Conservation (phyloP, 73 alveolate genomes). For the Symbiodinium pilosum region DNA sequence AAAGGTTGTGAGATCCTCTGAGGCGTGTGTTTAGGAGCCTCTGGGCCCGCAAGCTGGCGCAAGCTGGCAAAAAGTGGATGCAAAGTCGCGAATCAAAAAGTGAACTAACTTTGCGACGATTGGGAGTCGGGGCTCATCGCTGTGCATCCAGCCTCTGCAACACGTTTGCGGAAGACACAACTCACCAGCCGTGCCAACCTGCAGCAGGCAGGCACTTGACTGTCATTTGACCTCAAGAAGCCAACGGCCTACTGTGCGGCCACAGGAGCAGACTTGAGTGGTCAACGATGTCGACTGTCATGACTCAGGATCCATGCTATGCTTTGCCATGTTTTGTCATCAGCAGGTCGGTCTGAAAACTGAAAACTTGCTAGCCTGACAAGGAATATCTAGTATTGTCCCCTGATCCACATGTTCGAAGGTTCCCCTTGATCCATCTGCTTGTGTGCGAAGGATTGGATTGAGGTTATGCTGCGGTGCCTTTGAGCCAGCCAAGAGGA, state of each 20-base stretch:
- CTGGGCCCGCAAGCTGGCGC: too few species aligned
- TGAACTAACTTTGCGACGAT: not conserved
- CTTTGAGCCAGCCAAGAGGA: too few species aligned
- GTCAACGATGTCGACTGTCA: slow-evolving; percentile 55
- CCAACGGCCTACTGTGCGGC: too few species aligned
- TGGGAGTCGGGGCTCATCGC: not conserved
- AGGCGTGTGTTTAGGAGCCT: not conserved
- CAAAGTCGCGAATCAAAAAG: too few species aligned
- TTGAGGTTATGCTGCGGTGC: too few species aligned
- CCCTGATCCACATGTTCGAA: too few species aligned
- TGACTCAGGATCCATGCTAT: not conserved
- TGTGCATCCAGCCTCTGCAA: slow-evolving; percentile 5
- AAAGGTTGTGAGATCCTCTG: not conserved
- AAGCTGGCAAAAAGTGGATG: too few species aligned
- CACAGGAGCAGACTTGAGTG: not conserved
- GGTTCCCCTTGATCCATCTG: too few species aligned
- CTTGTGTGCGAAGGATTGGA: too few species aligned
- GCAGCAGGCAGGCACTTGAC: not conserved
- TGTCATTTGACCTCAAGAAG: too few species aligned
- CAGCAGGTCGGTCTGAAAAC: not conserved
- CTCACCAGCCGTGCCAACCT: slow-evolving; percentile 57
- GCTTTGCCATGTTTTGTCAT: not conserved
- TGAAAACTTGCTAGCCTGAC: too few species aligned
- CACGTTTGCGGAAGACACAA: slow-evolving; percentile 67
- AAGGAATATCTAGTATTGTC: too few species aligned